These are phyloP conservation scores for Chlamydomonas incerta DNA, from an alignment of 139 green algal genomes.

Conservation along the genomic window DNA sequence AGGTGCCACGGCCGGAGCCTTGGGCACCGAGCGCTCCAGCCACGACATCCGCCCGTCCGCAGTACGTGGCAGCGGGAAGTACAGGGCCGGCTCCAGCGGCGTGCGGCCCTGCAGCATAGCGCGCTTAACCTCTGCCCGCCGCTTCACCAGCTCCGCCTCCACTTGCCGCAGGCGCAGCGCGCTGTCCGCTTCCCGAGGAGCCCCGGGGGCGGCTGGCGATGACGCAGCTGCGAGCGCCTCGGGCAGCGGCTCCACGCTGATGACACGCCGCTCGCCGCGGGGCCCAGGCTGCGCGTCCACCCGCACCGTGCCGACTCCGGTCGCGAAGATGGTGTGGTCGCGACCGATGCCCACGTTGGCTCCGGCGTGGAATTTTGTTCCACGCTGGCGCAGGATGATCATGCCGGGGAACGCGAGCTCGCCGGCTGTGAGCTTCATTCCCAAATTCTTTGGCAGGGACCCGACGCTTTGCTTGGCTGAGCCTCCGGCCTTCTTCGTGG, in stretches of 20 bases:
- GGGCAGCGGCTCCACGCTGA: slow-evolving; percentile 28
- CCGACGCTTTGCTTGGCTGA: slow-evolving; percentile 84
- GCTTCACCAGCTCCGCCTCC: slow-evolving; percentile 13
- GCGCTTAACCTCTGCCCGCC: slow-evolving; percentile 23
- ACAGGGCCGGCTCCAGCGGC: slow-evolving; percentile 32
- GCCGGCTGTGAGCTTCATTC: slow-evolving; percentile 89
- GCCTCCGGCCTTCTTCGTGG: slow-evolving; percentile 76
- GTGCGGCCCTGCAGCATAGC: slow-evolving; percentile 9
- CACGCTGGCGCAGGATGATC: slow-evolving; percentile 94
- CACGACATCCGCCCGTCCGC: slow-evolving; percentile 8
- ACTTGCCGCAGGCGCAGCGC: background rate
- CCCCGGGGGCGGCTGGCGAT: background rate
- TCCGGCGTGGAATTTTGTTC: slow-evolving; percentile 90
- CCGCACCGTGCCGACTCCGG: slow-evolving; percentile 77
- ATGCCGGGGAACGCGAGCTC: slow-evolving; percentile 86
- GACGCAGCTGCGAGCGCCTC: background rate
- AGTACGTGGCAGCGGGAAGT: slow-evolving; percentile 1
- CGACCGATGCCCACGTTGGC: slow-evolving; percentile 79
- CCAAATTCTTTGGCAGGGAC: slow-evolving; percentile 90
- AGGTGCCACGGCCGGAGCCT: background rate
- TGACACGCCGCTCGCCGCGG: slow-evolving; percentile 10
- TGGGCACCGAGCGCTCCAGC: slow-evolving; percentile 9
- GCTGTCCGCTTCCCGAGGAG: background rate
- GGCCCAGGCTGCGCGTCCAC: slow-evolving; percentile 61
- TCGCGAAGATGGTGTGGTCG: slow-evolving; percentile 93